Conservation (phyloP, 106 monocot genomes). For the Allium fistulosum region DNA sequence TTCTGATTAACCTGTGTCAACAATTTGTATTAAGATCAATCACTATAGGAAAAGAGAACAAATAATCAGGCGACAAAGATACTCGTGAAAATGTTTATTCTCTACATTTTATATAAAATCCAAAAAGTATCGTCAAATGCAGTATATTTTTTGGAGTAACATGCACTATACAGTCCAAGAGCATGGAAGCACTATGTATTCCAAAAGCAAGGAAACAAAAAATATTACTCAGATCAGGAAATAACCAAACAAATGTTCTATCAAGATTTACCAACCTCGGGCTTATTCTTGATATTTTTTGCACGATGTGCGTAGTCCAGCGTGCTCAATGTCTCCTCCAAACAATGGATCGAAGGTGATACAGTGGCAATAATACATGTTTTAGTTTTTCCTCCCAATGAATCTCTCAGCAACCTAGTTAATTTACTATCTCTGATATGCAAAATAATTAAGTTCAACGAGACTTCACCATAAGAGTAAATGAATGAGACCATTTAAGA, state of each 20-base stretch:
- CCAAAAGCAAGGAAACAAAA: too few relatives aligned
- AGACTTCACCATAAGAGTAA: not conserved
- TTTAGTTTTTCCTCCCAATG: slow-evolving; percentile 97
- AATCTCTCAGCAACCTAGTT: slow-evolving; percentile 94
- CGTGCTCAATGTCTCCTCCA: slow-evolving; percentile 98
- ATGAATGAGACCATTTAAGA: slow-evolving; percentile 3
- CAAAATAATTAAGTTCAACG: slow-evolving; percentile 4
- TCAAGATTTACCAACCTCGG: slow-evolving; percentile 46
- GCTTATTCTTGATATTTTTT: slow-evolving; percentile 96
- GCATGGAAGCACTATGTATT: too few relatives aligned
- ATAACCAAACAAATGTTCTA: too few relatives aligned
- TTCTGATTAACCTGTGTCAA: slow-evolving; percentile 82
- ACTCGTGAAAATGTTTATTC: too few relatives aligned
- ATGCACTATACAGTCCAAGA: too few relatives aligned
- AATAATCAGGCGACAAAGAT: too few relatives aligned
- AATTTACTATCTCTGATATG: slow-evolving; percentile 89
- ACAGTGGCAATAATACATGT: slow-evolving; percentile 98
- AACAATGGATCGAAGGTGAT: slow-evolving; percentile 82
- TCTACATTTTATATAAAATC: too few relatives aligned
- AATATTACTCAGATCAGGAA: too few relatives aligned
- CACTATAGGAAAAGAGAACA: too few relatives aligned
- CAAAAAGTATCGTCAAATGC: too few relatives aligned
- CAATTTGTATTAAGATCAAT: too few relatives aligned
- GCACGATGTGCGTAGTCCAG: slow-evolving; percentile 98
- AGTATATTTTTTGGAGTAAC: too few relatives aligned